A percentile compares a stretch with the other conserved stretches of the same genome.
Evolutionary conservation across 2,329 filamentous ascomycete genomes (phyloP).

Genomic region (Botrytis medusae): DNA sequence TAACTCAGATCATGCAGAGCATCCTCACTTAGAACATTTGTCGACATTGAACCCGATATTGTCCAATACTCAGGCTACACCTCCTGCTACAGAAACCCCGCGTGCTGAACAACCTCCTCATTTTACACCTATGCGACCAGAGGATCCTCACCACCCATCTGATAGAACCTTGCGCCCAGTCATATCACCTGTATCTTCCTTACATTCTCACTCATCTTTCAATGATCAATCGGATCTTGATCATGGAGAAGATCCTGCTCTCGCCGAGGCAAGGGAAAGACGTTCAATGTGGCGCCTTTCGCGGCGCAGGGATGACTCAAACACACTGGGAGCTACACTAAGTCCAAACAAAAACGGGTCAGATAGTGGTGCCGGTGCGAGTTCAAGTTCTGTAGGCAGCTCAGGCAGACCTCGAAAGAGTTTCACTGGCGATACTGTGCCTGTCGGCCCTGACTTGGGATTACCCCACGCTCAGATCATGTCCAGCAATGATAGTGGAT

Average conservation of each 20-base stretch:
- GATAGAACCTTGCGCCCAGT: constrained; percentile 57
- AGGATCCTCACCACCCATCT: constrained; percentile 32
- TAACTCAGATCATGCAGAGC: constrained; percentile 36
- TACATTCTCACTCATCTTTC: constrained; percentile 62
- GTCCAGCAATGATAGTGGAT: constrained; percentile 41
- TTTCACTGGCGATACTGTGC: constrained; percentile 45
- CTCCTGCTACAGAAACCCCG: constrained; percentile 33
- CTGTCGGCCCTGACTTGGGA: constrained; percentile 37
- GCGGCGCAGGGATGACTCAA: constrained; percentile 56
- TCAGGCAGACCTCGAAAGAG: constrained; percentile 48
- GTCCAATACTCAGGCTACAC: constrained; percentile 31
- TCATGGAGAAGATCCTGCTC: constrained; percentile 59
- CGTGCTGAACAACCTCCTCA: constrained; percentile 29
- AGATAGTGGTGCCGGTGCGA: constrained; percentile 63
- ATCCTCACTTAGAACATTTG: constrained; percentile 35
- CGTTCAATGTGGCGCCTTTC: constrained; percentile 72
- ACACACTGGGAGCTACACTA: constrained; percentile 45
- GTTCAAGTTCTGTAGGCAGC: constrained; percentile 68
- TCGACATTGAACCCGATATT: constrained; percentile 27
- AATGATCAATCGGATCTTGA: constrained; percentile 84
- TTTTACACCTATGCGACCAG: constrained; percentile 27
- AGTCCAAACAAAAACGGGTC: constrained; percentile 52
- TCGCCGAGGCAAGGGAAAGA: constrained; percentile 63
- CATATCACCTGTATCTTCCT: constrained; percentile 72
- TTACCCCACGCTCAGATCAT: constrained; percentile 30